A percentile compares a stretch with the other conserved stretches of the same genome.
Evolutionary conservation across 257 asterid species (phyloP).

Genomic region (Solanum clarkiae): DNA sequence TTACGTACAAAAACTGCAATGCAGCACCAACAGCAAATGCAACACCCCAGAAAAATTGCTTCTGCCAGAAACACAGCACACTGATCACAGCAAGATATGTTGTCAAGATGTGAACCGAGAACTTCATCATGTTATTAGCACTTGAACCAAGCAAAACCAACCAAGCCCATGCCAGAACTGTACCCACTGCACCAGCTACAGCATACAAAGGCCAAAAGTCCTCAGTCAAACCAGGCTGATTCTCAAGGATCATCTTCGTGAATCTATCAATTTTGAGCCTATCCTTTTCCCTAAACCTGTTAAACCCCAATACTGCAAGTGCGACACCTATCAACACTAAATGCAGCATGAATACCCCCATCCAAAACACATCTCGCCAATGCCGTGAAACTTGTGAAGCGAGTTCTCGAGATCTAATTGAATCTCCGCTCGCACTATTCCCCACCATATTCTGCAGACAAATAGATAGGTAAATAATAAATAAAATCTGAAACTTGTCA

Average conservation of each 20-base stretch:
- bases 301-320: conserved; percentile 73
- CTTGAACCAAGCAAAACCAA: conserved; percentile 70
- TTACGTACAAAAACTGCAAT: conserved; percentile 81
- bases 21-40: conserved; percentile 83
- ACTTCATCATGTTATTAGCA: conserved; percentile 73
- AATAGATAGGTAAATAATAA: not conserved
- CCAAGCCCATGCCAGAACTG: conserved; percentile 81
- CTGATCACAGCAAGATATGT: conserved; percentile 94
- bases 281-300: conserved; percentile 69
- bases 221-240: conserved; percentile 77
- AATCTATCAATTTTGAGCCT: conserved; percentile 85
- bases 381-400: conserved; percentile 48
- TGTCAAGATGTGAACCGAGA: conserved; percentile 79
- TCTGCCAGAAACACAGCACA: conserved; percentile 77
- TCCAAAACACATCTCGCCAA: conserved; percentile 94
- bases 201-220: conserved; percentile 90
- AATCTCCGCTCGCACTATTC: conserved; percentile 10
- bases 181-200: conserved; percentile 69
- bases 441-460: conserved; percentile 53
- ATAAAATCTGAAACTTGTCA: not conserved
- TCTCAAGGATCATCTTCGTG: conserved; percentile 68
- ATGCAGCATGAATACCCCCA: conserved; percentile 60
- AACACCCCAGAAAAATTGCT: conserved; percentile 86
- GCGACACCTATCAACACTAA: conserved; percentile 61
- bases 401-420: conserved; percentile 12